These are phyloP conservation scores for Monilinia fructicola DNA, from an alignment of 2,329 filamentous ascomycete genomes.

Conservation along the genomic window DNA sequence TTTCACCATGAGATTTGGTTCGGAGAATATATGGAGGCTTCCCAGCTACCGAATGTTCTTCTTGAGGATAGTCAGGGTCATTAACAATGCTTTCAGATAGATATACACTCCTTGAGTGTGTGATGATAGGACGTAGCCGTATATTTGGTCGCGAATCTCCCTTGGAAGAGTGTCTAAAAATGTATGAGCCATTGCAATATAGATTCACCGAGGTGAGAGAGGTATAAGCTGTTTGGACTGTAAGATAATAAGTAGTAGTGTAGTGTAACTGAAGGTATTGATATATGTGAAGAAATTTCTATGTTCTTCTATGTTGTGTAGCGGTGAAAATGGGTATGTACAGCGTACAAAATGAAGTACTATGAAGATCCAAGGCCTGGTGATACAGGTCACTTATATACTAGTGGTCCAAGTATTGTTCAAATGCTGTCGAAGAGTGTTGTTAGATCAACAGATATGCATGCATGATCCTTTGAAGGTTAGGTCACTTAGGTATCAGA, in stretches of 20 bases:
- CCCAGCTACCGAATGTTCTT: constrained; percentile 8
- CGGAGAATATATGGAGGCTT: constrained; percentile 21
- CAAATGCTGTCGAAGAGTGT: constrained; percentile 1
- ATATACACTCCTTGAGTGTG: constrained; percentile 12
- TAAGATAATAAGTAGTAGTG: not conserved
- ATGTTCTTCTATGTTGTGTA: not conserved
- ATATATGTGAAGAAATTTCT: not conserved
- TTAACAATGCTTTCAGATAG: constrained; percentile 11
- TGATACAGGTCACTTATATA: constrained; percentile 8
- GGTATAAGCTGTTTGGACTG: not conserved
- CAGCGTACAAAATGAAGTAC: constrained; percentile 1
- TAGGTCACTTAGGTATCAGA: not conserved
- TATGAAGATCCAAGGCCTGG: constrained; percentile 11
- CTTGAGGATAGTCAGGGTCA: constrained; percentile 13
- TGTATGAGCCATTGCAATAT: constrained; percentile 10
- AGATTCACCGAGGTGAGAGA: not conserved
- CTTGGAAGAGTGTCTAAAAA: constrained; percentile 22
- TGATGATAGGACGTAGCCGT: constrained; percentile 23
- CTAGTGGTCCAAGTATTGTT: not conserved
- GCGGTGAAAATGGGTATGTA: constrained; percentile 3
- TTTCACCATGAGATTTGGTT: constrained; percentile 17
- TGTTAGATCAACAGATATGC: constrained; percentile 15
- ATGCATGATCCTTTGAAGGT: not conserved
- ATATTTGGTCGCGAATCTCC: constrained; percentile 26
- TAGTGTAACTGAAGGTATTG: not conserved